A percentile compares a stretch with the other conserved stretches of the same genome.
phyloP scores from a whole-genome alignment of 148 eudicot genomes.

The Beta vulgaris region DNA sequence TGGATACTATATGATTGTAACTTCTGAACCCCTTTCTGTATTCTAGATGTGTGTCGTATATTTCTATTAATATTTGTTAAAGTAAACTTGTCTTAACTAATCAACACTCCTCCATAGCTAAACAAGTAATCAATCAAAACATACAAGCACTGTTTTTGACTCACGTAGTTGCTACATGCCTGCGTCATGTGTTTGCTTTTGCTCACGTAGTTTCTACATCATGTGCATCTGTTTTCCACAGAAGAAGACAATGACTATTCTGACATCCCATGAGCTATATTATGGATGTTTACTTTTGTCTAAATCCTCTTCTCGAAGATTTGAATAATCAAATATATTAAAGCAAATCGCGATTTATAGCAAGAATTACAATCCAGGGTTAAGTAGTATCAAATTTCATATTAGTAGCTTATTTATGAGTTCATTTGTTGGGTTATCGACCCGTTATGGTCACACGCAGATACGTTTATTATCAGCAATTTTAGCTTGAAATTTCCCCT shows the following conservation, averaged over 20 bases:
- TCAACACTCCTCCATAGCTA: background rate
- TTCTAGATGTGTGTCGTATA: background rate
- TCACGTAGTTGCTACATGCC: background rate
- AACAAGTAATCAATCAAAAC: background rate
- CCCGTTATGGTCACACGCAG: too few relatives aligned
- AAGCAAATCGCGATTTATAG: background rate
- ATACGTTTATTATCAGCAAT: too few relatives aligned
- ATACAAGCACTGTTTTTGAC: background rate
- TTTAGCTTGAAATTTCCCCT: too few relatives aligned
- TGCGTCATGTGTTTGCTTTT: too few relatives aligned
- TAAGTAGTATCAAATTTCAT: background rate
- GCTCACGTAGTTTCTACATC: background rate
- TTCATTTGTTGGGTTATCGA: too few relatives aligned
- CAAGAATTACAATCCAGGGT: background rate
- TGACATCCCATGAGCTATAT: background rate
- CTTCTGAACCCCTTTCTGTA: background rate
- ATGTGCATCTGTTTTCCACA: background rate
- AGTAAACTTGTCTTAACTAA: background rate
- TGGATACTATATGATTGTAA: constrained; percentile 45
- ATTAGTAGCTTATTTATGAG: too few relatives aligned
- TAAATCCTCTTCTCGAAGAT: background rate
- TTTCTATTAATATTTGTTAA: background rate
- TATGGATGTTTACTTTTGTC: background rate
- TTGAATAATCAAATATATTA: background rate
- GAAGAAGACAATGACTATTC: background rate